A percentile compares a stretch with the other conserved stretches of the same genome.
Conservation (phyloP, 805 yeast species). For the Cyberlindnera galapagoensis region DNA sequence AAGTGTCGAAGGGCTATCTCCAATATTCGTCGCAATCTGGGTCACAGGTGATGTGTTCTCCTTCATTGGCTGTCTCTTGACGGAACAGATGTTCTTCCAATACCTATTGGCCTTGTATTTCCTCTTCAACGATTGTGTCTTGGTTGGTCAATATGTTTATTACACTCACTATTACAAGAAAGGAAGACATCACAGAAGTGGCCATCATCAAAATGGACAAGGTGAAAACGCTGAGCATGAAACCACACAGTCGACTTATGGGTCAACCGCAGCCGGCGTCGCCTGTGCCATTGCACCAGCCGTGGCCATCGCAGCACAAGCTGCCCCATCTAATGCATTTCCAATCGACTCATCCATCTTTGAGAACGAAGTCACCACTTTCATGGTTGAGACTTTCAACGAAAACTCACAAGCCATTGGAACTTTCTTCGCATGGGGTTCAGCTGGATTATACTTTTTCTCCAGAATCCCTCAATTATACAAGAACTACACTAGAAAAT, state of each 20-base stretch:
- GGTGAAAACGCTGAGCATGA: background rate
- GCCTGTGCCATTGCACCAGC: conserved; percentile 19
- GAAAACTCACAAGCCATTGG: conserved; percentile 30
- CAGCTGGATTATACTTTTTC: conserved; percentile 66
- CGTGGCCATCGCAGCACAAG: conserved; percentile 22
- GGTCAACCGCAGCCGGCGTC: conserved; percentile 4
- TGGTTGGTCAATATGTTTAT: conserved; percentile 66
- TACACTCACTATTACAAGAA: conserved; percentile 38
- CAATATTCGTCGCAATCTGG: conserved; percentile 43
- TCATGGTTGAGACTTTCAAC: background rate
- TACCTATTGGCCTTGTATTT: conserved; percentile 66
- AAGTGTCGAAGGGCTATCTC: conserved; percentile 55
- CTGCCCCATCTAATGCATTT: conserved; percentile 17
- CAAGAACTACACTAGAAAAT: conserved; percentile 70
- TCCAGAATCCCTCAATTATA: conserved; percentile 81
- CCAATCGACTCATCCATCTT: conserved; percentile 10
- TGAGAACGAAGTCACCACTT: background rate
- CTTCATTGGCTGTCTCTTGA: conserved; percentile 64
- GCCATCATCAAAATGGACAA: conserved; percentile 8
- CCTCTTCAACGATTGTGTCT: conserved; percentile 59
- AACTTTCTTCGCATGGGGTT: conserved; percentile 61
- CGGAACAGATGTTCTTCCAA: conserved; percentile 79
- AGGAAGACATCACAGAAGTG: conserved; percentile 28
- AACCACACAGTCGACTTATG: background rate
- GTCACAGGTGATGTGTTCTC: conserved; percentile 40